Percentiles rank a stretch among this genome's conserved stretches.
These are phyloP conservation scores for Coprinellus micaceus DNA, from an alignment of 768 basidiomycete genomes.

Conservation along the genomic window DNA sequence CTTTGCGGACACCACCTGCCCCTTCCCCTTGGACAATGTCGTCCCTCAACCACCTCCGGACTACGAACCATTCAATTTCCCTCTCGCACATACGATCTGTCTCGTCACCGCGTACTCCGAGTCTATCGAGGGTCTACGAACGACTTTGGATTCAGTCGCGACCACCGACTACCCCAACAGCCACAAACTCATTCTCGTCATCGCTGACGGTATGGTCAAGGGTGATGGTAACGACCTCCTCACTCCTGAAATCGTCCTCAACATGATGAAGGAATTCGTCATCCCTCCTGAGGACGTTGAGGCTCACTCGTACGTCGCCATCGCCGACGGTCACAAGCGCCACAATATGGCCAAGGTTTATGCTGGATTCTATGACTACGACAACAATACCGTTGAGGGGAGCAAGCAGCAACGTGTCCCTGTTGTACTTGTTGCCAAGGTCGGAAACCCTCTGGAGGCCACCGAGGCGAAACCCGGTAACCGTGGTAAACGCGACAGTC, in stretches of 20 bases:
- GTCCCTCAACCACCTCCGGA: conserved; percentile 90
- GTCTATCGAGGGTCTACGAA: conserved; percentile 91
- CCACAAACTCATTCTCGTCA: conserved; percentile 93
- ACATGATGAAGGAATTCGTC: conserved; percentile 97
- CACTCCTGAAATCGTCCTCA: conserved; percentile 90
- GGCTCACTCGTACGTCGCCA: conserved; percentile 94
- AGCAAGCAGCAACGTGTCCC: conserved; percentile 97
- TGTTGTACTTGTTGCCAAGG: conserved; percentile 92
- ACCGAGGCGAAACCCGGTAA: conserved; percentile 93
- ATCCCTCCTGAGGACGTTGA: conserved; percentile 80
- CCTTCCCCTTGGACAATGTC: conserved; percentile 88
- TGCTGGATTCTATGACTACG: conserved; percentile 96
- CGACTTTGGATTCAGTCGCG: conserved; percentile 96
- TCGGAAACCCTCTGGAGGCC: conserved; percentile 88
- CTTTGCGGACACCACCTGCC: conserved; percentile 72
- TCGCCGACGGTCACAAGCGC: conserved; percentile 98
- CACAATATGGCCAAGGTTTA: conserved; percentile 99
- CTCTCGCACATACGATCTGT: conserved; percentile 88
- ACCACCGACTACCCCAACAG: conserved; percentile 98
- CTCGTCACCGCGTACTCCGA: conserved; percentile 99
- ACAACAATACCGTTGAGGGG: conserved; percentile 81
- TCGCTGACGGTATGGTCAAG: conserved; percentile 98
- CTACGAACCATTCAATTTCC: conserved; percentile 94
- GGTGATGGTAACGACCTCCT: conserved; percentile 85
- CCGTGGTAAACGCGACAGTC: conserved; percentile 97